A percentile compares a stretch with the other conserved stretches of the same genome.
Conservation (phyloP, 306 rosid genomes). For the Fragaria nilgerrensis region DNA sequence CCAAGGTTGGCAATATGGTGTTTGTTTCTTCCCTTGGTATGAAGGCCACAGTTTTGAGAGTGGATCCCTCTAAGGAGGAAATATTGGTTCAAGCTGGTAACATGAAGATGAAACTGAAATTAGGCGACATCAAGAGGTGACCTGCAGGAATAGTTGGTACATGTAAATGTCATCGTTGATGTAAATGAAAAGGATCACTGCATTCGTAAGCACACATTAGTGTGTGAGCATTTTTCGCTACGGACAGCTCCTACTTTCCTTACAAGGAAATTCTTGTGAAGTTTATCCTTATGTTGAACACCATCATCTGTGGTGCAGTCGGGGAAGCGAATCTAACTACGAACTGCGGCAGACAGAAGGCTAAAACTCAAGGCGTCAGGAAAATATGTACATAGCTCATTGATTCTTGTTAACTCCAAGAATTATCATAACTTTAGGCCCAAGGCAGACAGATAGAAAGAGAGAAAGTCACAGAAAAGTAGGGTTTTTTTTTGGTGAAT, state of each 20-base stretch:
- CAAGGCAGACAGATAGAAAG: not conserved
- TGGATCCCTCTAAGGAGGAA: slow-evolving; percentile 71
- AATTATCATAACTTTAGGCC: not conserved
- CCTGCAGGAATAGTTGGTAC: slow-evolving; percentile 18
- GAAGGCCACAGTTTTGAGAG: slow-evolving; percentile 56
- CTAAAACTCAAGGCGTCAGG: not conserved
- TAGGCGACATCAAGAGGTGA: slow-evolving; percentile 55
- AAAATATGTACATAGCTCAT: not conserved
- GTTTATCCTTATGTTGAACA: not conserved
- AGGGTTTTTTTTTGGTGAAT: not conserved
- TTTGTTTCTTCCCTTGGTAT: slow-evolving; percentile 70
- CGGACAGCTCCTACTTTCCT: not conserved
- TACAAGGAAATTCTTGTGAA: not conserved
- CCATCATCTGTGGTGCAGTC: not conserved
- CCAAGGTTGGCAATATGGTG: slow-evolving; percentile 74
- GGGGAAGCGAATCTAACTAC: not conserved
- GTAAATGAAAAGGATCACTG: not conserved
- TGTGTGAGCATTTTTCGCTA: slow-evolving; percentile 4
- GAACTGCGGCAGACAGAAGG: not conserved
- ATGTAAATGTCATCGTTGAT: not conserved
- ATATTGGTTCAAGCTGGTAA: slow-evolving; percentile 78
- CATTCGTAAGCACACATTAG: not conserved
- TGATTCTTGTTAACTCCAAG: not conserved
- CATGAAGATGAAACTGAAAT: slow-evolving; percentile 77
- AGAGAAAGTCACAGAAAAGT: not conserved